These are phyloP conservation scores for Nitzschia inconspicua DNA, from an alignment of 108 stramenopile genomes.

Conservation along the genomic window DNA sequence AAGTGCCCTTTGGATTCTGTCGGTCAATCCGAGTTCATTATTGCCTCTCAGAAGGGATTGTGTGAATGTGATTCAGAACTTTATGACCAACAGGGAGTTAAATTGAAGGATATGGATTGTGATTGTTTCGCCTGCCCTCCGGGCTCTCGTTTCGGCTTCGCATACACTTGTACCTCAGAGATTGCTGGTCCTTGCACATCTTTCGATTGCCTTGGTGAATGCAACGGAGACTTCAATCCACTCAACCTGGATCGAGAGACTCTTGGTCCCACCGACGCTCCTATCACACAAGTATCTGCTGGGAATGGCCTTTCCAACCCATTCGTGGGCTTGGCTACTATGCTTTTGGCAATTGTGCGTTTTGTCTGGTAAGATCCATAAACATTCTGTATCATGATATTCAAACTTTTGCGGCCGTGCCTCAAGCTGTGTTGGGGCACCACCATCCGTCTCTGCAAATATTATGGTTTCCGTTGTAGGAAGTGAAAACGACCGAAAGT, in stretches of 20 bases:
- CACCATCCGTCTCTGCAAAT: no score
- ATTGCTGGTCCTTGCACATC: constrained; percentile 13
- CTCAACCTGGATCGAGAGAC: constrained; percentile 1
- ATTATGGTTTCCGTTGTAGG: no score
- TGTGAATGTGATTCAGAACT: constrained; percentile 14
- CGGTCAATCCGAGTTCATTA: constrained; percentile 22
- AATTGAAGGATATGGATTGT: constrained; percentile 3
- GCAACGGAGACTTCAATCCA: constrained; percentile 17
- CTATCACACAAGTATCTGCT: no score
- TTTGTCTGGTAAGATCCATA: no score
- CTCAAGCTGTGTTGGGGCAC: no score
- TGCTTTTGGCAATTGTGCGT: no score
- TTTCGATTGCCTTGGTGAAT: constrained; percentile 20
- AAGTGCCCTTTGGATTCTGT: constrained; percentile 22
- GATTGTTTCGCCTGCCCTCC: constrained; percentile 22
- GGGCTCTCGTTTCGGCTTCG: constrained; percentile 10
- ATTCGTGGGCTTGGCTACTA: no score
- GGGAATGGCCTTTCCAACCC: no score
- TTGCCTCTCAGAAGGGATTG: constrained; percentile 21
- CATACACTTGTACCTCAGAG: constrained; percentile 7
- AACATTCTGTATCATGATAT: no score
- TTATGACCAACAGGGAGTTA: not conserved
- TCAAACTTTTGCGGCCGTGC: no score
- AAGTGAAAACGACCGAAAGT: no score
- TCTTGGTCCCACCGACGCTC: not conserved